phyloP scores from a whole-genome alignment of 768 basidiomycete genomes.

The Lactarius vividus region DNA sequence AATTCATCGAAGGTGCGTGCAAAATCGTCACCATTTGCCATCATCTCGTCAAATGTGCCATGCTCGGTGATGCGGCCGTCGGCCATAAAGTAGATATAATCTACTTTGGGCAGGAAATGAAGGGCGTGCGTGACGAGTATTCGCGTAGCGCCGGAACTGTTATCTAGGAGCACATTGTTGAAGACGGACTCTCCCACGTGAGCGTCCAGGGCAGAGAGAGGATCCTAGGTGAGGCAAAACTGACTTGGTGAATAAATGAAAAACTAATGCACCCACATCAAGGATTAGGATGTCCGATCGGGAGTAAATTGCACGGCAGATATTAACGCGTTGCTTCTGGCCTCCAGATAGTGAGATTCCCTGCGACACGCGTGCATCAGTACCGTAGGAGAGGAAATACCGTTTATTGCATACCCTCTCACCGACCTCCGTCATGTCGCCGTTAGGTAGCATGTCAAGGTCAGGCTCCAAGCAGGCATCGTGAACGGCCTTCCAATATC shows the following conservation, averaged over 20 bases:
- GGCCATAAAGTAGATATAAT: conserved; percentile 77
- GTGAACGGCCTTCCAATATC: conserved; percentile 77
- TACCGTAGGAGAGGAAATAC: neutral
- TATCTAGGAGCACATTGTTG: conserved; percentile 73
- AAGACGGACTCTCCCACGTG: conserved; percentile 89
- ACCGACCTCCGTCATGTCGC: conserved; percentile 83
- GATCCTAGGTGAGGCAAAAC: conserved; percentile 48
- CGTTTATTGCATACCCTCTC: conserved; percentile 46
- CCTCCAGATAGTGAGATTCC: conserved; percentile 89
- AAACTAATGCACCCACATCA: conserved; percentile 43
- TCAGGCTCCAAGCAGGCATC: conserved; percentile 81
- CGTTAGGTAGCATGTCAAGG: conserved; percentile 69
- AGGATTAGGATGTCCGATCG: conserved; percentile 87
- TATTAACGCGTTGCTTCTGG: conserved; percentile 78
- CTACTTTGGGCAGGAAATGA: conserved; percentile 84
- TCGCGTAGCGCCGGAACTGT: conserved; percentile 66
- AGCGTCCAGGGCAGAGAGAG: conserved; percentile 87
- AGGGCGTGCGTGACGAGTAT: conserved; percentile 90
- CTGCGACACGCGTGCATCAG: conserved; percentile 30
- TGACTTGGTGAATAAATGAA: neutral
- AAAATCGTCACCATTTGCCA: conserved; percentile 63
- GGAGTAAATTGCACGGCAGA: conserved; percentile 85
- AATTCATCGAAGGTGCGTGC: conserved; percentile 49
- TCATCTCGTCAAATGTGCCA: conserved; percentile 75
- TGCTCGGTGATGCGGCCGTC: conserved; percentile 77